These are phyloP conservation scores for Eucalyptus shirleyi DNA, from an alignment of 345 rosid species.

Conservation along the genomic window DNA sequence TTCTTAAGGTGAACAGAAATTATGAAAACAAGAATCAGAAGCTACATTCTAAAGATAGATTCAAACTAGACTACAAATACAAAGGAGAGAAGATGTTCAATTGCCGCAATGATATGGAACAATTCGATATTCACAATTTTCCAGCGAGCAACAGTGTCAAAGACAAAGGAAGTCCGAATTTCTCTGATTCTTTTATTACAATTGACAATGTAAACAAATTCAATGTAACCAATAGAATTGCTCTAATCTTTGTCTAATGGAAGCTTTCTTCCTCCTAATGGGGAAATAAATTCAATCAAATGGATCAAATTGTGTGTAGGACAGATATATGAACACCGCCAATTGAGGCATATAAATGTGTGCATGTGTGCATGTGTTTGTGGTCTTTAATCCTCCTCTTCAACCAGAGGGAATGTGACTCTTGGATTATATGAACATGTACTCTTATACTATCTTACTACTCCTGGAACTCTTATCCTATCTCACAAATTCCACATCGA, in stretches of 20 bases:
- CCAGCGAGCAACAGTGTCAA: not conserved
- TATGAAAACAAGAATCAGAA: not conserved
- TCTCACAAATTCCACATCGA: not conserved
- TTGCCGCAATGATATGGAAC: not conserved
- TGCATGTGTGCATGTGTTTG: not conserved
- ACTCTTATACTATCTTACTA: not conserved
- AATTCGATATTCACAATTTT: not conserved
- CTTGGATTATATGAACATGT: not conserved
- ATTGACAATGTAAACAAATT: not conserved
- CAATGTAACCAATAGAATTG: not conserved
- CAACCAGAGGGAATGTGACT: not conserved
- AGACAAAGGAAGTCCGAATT: not conserved
- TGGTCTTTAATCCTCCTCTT: not conserved
- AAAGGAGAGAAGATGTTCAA: not conserved
- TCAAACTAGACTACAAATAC: not conserved
- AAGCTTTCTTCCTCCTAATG: not conserved
- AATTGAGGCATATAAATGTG: not conserved
- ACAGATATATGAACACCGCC: not conserved
- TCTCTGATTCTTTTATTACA: not conserved
- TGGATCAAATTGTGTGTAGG: not conserved
- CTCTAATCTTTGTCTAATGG: not conserved
- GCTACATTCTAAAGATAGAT: not conserved
- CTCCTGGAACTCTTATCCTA: not conserved
- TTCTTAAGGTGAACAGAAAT: not conserved
- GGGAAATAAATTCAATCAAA: not conserved